A percentile compares a stretch with the other conserved stretches of the same genome.
Evolutionary conservation across 148 eudicot species (phyloP).

Genomic region (Rhododendron molle): DNA sequence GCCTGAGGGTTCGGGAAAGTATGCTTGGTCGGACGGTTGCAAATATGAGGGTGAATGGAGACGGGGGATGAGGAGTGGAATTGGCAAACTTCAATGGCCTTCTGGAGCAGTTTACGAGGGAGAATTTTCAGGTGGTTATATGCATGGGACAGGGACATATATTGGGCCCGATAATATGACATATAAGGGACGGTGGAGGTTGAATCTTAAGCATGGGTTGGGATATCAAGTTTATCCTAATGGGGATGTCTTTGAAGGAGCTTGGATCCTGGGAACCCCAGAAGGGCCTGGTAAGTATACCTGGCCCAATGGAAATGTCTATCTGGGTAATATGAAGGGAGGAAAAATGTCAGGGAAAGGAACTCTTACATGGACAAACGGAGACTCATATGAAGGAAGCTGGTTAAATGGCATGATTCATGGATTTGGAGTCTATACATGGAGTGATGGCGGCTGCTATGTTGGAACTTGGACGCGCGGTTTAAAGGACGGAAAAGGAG

Average conservation of each 20-base stretch:
- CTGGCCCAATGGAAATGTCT: slow-evolving; percentile 79
- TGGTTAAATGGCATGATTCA: slow-evolving; percentile 90
- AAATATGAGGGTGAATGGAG: slow-evolving; percentile 87
- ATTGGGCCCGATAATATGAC: slow-evolving; percentile 46
- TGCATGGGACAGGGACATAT: slow-evolving; percentile 77
- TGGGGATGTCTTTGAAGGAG: slow-evolving; percentile 86
- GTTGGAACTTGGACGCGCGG: slow-evolving; percentile 98
- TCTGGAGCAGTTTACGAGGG: slow-evolving; percentile 88
- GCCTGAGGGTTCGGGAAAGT: slow-evolving; percentile 88
- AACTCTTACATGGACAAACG: slow-evolving; percentile 80
- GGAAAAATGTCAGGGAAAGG: slow-evolving; percentile 94
- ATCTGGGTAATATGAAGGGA: slow-evolving; percentile 87
- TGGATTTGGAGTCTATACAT: slow-evolving; percentile 88
- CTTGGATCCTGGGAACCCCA: slow-evolving; percentile 87
- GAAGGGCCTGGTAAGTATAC: slow-evolving; percentile 96
- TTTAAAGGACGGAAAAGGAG: slow-evolving; percentile 91
- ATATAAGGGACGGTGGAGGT: slow-evolving; percentile 82
- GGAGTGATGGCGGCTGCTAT: slow-evolving; percentile 88
- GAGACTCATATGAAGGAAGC: slow-evolving; percentile 88
- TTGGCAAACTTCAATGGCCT: slow-evolving; percentile 72
- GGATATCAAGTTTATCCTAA: slow-evolving; percentile 76
- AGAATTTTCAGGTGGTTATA: slow-evolving; percentile 91
- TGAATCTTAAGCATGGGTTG: slow-evolving; percentile 88
- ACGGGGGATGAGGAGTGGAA: slow-evolving; percentile 85
- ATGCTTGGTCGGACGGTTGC: slow-evolving; percentile 81